Evolutionary conservation across 2,329 filamentous ascomycete species (phyloP), one percentile per base, ranked within the genome.

Genomic region (Fusarium anguioides): DNA sequence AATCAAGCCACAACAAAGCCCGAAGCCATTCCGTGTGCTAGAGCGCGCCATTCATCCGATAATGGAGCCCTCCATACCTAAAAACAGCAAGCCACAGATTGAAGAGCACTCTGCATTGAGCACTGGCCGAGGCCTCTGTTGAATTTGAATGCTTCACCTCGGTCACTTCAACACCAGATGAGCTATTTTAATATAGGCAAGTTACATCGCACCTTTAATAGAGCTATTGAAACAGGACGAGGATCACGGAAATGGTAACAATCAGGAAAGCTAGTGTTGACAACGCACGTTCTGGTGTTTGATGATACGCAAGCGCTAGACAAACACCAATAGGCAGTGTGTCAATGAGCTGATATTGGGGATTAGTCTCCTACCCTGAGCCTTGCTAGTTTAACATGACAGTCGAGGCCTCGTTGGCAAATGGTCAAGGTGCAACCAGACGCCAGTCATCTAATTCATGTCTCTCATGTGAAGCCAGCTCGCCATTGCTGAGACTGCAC

Each of bases 141-240:
- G 9, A 23, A 27, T 39, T 27, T n/a, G 36, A 40, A 51, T 55
- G 35, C 35, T 35, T 61, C 40, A 40, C 52, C 52, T 54, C 46
- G 42, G 46, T 41, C 55, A 37, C 33, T 47, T 48, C 45, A 45
- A 44, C 49, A 58, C 46, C 23, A n/a, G n/a, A 18, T 42, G 36
- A 40, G 26, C 51, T 57, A 58, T 63, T 57, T 36, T 58, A 23
- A 58, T 55, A 41, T 50, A 29, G 55, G 21, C 47, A 46, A 36
- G 47, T 69, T 69, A 58, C 60, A 68, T 69, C 55, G 55, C 47
- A 66, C 33, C 10, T 17, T 36, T 31, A 42, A 48, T 68, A 69
- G 48, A 66, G 66, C 51, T 69, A 33, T 27, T 39, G 29, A 41
- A 50, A 41, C 36, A 53, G 23, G 53, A 68, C 46, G 55, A 54